phyloP scores from a whole-genome alignment of 495 filamentous ascomycete species.

The Daldinia concentrica region DNA sequence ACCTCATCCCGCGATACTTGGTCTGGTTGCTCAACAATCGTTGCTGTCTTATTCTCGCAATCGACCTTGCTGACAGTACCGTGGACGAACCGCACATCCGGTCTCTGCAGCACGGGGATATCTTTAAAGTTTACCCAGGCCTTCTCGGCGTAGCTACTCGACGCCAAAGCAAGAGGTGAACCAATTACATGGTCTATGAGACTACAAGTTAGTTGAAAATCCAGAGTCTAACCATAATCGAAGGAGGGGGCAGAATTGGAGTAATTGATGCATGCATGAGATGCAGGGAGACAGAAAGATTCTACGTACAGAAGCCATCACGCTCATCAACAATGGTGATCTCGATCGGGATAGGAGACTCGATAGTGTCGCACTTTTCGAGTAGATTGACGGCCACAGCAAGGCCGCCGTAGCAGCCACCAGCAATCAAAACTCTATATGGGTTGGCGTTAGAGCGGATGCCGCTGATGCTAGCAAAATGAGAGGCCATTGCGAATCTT shows the following conservation, averaged over 20 bases:
- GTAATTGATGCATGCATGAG: conserved; percentile 37
- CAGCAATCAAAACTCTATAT: conserved; percentile 63
- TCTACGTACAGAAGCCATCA: conserved; percentile 71
- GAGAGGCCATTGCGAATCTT: conserved; percentile 30
- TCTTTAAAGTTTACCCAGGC: conserved; percentile 70
- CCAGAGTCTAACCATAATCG: neutral
- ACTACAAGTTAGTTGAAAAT: neutral
- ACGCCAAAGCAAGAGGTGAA: conserved; percentile 68
- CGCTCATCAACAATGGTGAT: conserved; percentile 75
- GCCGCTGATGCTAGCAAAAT: conserved; percentile 16
- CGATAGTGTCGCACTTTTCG: conserved; percentile 61
- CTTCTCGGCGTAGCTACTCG: conserved; percentile 61
- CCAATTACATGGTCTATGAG: conserved; percentile 68
- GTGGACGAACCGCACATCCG: conserved; percentile 63
- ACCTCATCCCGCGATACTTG: conserved; percentile 44
- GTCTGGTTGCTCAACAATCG: conserved; percentile 46
- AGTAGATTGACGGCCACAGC: conserved; percentile 67
- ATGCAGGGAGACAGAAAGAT: neutral
- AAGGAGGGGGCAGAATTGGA: neutral
- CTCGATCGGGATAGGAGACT: conserved; percentile 59
- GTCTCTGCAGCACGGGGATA: conserved; percentile 64
- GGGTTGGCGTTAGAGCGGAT: conserved; percentile 33
- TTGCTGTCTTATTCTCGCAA: conserved; percentile 59
- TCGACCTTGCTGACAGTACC: conserved; percentile 66
- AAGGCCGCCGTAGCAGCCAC: conserved; percentile 73